phyloP scores from a whole-genome alignment of 768 basidiomycete species.

The Tylopilus plumbeoviolaceoides region DNA sequence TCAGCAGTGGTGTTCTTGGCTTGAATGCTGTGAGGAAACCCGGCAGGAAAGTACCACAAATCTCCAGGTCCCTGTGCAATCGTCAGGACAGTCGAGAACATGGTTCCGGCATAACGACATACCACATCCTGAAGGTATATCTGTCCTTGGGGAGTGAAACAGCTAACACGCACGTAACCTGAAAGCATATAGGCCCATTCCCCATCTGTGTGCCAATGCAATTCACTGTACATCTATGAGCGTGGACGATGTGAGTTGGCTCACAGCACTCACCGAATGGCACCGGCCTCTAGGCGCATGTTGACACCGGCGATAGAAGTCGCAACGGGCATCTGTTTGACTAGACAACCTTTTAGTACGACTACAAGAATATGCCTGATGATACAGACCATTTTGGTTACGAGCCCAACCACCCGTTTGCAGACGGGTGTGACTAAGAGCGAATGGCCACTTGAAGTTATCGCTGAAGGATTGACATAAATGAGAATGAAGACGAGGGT shows the following conservation, averaged over 20 bases:
- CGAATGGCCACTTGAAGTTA: constrained; percentile 59
- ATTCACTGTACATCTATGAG: no score
- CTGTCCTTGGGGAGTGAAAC: no score
- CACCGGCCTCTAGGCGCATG: not conserved
- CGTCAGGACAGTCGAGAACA: no score
- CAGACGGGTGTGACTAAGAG: constrained; percentile 6
- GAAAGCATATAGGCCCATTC: no score
- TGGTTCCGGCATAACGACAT: no score
- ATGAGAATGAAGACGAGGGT: not conserved
- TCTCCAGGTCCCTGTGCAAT: constrained; percentile 27
- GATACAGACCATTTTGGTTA: constrained; percentile 44
- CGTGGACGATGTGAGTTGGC: constrained; percentile 18
- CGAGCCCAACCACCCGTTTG: constrained; percentile 58
- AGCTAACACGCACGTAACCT: no score
- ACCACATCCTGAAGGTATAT: no score
- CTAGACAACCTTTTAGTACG: constrained; percentile 15
- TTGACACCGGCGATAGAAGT: constrained; percentile 8
- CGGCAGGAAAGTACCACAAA: constrained; percentile 59
- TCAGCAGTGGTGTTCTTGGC: constrained; percentile 27
- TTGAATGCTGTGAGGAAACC: constrained; percentile 53
- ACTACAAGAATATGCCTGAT: no score
- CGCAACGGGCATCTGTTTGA: constrained; percentile 37
- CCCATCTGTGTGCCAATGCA: no score
- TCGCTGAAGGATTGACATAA: constrained; percentile 14
- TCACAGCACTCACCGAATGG: constrained; percentile 16